phyloP scores from a whole-genome alignment of 805 yeast genomes.

The Yamadazyma endophytica region DNA sequence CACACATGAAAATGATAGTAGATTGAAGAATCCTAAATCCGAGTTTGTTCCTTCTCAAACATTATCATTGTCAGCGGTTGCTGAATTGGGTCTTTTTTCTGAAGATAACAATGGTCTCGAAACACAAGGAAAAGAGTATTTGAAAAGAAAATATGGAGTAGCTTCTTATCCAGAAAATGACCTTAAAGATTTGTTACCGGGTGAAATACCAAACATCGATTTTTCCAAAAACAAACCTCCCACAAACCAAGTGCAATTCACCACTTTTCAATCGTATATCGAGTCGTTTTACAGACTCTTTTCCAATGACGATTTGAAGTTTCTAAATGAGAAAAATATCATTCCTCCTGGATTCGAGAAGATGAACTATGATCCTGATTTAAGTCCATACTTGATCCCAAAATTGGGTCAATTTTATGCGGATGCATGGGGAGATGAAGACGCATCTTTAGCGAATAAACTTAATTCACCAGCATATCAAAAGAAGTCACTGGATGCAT shows the following conservation, averaged over 20 bases:
- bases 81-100: conserved; percentile 59
- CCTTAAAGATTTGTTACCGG: conserved; percentile 74
- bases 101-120: conserved; percentile 58
- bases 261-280: conserved; percentile 78
- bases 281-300: conserved; percentile 81
- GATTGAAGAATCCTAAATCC: conserved; percentile 65
- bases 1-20: conserved; percentile 53
- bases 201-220: conserved; percentile 82
- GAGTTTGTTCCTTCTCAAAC: conserved; percentile 72
- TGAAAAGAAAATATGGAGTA: conserved; percentile 78
- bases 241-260: conserved; percentile 85
- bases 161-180: conserved; percentile 85
- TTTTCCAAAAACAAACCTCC: conserved; percentile 70
- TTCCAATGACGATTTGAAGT: conserved; percentile 75
- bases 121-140: conserved; percentile 67
- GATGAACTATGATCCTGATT: conserved; percentile 55
- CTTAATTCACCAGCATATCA: conserved; percentile 44
- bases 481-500: conserved; percentile 40
- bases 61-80: conserved; percentile 57
- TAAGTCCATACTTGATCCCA: conserved; percentile 76
- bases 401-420: conserved; percentile 79
- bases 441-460: conserved; percentile 42
- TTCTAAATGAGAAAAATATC: conserved; percentile 59
- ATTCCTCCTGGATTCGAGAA: conserved; percentile 48
- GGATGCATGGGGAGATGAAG: conserved; percentile 86